phyloP scores from a whole-genome alignment of 1,284 basidiomycete genomes.

The Ceratobasidium sp. region DNA sequence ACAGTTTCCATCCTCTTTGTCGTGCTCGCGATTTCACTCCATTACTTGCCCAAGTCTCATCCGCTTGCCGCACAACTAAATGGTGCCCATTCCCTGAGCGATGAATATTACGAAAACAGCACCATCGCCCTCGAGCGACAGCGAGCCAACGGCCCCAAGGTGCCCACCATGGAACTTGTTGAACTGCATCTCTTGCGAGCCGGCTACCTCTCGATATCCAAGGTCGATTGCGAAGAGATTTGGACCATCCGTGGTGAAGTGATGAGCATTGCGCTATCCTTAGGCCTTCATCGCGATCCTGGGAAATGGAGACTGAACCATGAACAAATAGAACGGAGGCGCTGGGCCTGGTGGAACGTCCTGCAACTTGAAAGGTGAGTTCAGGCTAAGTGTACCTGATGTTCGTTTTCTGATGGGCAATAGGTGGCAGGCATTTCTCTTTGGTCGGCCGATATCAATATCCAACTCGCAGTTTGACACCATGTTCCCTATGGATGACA shows the following conservation, averaged over 20 bases:
- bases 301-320: conserved; percentile 75
- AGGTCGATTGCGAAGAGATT: conserved; percentile 80
- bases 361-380: conserved; percentile 77
- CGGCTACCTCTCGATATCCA: conserved; percentile 77
- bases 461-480: conserved; percentile 85
- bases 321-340: conserved; percentile 75
- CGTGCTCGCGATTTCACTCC: conserved; percentile 76
- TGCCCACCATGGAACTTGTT: conserved; percentile 55
- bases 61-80: conserved; percentile 65
- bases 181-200: conserved; percentile 74
- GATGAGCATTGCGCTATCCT: conserved; percentile 76
- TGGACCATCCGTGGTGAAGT: conserved; percentile 79
- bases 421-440: conserved; percentile 87
- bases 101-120: conserved; percentile 67
- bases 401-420: conserved; percentile 28
- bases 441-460: conserved; percentile 79
- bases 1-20: conserved; percentile 75
- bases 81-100: conserved; percentile 69
- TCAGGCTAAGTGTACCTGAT: neutral
- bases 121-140: conserved; percentile 41
- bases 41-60: conserved; percentile 71
- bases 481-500: conserved; percentile 65
- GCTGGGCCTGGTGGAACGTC: conserved; percentile 90
- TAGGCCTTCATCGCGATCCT: conserved; percentile 85
- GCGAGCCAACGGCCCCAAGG: conserved; percentile 43